Evolutionary conservation across 2,329 filamentous ascomycete genomes (phyloP), one percentile per base, ranked within the genome.

Genomic region (Cadophora malorum): DNA sequence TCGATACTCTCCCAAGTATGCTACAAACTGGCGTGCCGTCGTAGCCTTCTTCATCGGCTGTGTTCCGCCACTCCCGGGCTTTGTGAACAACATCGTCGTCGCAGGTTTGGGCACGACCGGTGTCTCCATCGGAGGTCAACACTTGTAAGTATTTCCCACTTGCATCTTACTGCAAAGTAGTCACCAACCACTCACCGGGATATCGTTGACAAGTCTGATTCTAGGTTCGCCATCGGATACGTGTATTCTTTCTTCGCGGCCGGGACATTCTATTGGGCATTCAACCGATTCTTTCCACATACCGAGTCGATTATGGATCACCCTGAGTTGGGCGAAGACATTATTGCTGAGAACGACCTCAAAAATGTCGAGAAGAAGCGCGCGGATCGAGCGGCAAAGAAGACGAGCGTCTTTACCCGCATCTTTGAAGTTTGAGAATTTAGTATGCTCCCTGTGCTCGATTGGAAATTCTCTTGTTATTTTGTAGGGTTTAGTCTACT

Each of bases 11-110:
- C 63, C 62, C 41, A 65, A 45, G 33, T 69, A 66, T 31, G 69
- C 62, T 8, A 66, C 53, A 38, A 71, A 71, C 64, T 70, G 68
- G 68, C 68, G 68, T 49, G 70, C 70, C 25, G 64, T 69, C 49
- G 65, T 49, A 21, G 70, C 68, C 28, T 67, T 69, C 25, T 69
- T 77, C 19, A 66, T 79, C 60, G 63, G 59, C 59, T 74, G 79
- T 19, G 64, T 75, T 2, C 77, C 76, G 0, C 67, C 72, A 25
- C 70, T 76, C 47, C 75, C 75, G 1, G 70, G 70, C 50, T 68
- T 72, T 21, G 67, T 66, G 28, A 61, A 73, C 56, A 69, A 61
- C 53, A 69, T 72, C 19, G 65, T 69, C 23, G 62, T 64, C 8
- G 67, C 67, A 6, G 69, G 67, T 25, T 31, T 21, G 8, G 53